Evolutionary conservation across 139 green algal species (phyloP), one percentile per base, ranked within the genome.

Genomic region (Auxenochlorella pyrenoidosa): DNA sequence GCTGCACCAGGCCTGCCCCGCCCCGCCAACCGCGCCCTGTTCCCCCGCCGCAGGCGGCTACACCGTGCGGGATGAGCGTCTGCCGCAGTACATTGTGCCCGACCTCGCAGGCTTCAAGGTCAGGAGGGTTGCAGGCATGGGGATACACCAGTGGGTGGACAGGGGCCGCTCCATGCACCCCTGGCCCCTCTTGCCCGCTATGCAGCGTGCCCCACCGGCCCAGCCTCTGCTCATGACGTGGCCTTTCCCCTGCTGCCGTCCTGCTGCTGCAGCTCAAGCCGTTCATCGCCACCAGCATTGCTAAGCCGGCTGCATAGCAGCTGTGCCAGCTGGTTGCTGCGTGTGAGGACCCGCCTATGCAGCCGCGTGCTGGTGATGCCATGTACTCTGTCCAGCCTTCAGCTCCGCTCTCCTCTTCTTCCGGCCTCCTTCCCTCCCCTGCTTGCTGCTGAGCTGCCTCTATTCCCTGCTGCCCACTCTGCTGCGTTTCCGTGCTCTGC

Each of bases 41-140:
- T 28, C 59, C 30, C 75, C 79, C 59, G 22, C 34, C 75, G 24
- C 88, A 91, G 84, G 88, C 30, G 82, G 60, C n/a, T 93, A 92
- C 82, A 75, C 66, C 19, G 68, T 90, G 34, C 13, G 59, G 70
- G 51, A 79, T 1, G 30, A 59, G 26, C 87, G 84, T 75, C 65
- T 86, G 73, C 90, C 89, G 30, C 38, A 88, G 41, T 93, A 89
- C 36, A 40, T 91, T 16, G 82, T 93, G 43, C 90, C 90, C 19
- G 89, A 92, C 63, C 73, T 92, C 24, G 84, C 28, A 3, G 88
- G 88, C 8, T 90, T 90, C 44, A 54, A 87, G 75, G 87, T 90
- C 43, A 40, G 88, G 13, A 30, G 34, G 15, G 2, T 12, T 5
- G 19, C 38, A 38, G n/a, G 40, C 72, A 58, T 24, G 40, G 18